Evolutionary conservation across 1,284 basidiomycete species (phyloP), one percentile per base, ranked within the genome.

Genomic region (Grifola frondosa): DNA sequence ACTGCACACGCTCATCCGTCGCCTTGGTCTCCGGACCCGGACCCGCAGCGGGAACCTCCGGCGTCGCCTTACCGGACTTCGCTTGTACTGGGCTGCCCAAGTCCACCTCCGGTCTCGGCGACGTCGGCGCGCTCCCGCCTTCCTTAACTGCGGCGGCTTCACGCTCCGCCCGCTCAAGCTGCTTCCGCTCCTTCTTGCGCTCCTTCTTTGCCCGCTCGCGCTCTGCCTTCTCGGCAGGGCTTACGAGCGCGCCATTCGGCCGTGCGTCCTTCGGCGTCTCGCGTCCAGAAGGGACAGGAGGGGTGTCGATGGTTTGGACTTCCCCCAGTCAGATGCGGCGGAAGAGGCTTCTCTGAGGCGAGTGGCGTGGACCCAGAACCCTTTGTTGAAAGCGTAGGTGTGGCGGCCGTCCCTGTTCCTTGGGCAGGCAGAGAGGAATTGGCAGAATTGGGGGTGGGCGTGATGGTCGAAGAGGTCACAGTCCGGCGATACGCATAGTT

Each of bases 401-500:
- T 63, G 32, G 61, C 63, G 3, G 56, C 49, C 15, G 43, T 44
- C 31, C 60, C 39, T 19, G 61, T 65, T 20, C 62, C 63, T 33
- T 53, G 55, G 1, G 47, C 46, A 12, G 65, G 64, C 17, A 71
- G 66, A 8, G 65, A 55, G 16, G 69, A 65, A 10, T 60, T 64
- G 3, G 63, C 58, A 8, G 71, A 68, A 31, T 63, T 66, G 10
- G 75, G 70, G 0, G 74, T 75, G 23, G 70, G 67, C 3, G 60
- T 62, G 13, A 62, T 56, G 5, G 69, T 65, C 3, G 61, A 70
- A 3, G 76, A 69, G 13, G 80, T 77, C 32, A 83, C 76, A 3
- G 79, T 81, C 43, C 88, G 80, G 45, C 93, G 84, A 63, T 94
- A 95, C 1, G 92, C 89, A 61, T 95, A 99, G 71, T 97, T 98